Evolutionary conservation across 306 rosid species (phyloP).

Genomic region (Ziziphus jujuba): DNA sequence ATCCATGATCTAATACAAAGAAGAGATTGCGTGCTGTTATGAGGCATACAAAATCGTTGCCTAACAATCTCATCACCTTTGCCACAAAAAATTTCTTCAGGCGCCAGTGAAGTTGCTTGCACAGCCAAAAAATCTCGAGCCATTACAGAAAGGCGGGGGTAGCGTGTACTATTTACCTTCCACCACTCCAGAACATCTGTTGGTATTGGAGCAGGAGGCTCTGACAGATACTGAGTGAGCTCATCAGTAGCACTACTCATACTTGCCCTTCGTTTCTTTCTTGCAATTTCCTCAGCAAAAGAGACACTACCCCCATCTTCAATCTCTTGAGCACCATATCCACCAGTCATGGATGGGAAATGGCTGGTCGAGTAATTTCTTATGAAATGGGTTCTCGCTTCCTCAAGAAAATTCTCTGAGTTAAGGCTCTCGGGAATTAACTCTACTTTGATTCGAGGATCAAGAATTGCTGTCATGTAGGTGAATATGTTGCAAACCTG

Average conservation of each 20-base stretch:
- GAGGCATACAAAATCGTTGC: slow-evolving; percentile 76
- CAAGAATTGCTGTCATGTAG: slow-evolving; percentile 89
- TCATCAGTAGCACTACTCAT: slow-evolving; percentile 79
- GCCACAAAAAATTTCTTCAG: slow-evolving; percentile 82
- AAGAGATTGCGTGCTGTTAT: slow-evolving; percentile 66
- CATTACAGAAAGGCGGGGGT: slow-evolving; percentile 89
- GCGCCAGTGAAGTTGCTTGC: slow-evolving; percentile 83
- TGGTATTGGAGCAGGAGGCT: slow-evolving; percentile 83
- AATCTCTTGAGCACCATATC: slow-evolving; percentile 61
- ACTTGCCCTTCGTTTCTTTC: slow-evolving; percentile 82
- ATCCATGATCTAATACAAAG: slow-evolving; percentile 90
- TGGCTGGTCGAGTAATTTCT: slow-evolving; percentile 68
- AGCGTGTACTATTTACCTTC: slow-evolving; percentile 81
- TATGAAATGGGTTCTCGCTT: slow-evolving; percentile 83
- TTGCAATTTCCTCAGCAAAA: slow-evolving; percentile 94
- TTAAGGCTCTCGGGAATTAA: slow-evolving; percentile 83
- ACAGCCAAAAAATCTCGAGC: slow-evolving; percentile 91
- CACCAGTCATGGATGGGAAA: slow-evolving; percentile 65
- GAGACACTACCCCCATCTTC: slow-evolving; percentile 83
- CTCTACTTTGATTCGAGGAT: slow-evolving; percentile 93
- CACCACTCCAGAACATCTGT: slow-evolving; percentile 97
- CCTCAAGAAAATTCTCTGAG: slow-evolving; percentile 64
- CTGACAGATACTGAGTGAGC: slow-evolving; percentile 88
- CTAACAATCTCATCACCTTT: slow-evolving; percentile 77
- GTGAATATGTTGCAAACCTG: slow-evolving; percentile 87